Conservation (phyloP, 192 early-diverging fungal genomes). For the Umbelopsis isabellina region DNA sequence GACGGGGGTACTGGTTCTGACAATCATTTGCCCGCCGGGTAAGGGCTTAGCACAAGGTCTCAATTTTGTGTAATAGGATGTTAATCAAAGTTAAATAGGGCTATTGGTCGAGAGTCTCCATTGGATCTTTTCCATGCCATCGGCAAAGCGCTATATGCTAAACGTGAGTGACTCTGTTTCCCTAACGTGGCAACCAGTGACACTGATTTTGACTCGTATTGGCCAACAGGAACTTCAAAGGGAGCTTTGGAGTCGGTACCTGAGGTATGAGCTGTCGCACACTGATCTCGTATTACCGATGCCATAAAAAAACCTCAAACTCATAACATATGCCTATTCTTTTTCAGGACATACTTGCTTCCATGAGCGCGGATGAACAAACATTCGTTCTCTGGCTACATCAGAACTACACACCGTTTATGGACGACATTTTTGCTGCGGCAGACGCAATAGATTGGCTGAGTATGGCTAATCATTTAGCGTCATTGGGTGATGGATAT, state of each 20-base stretch:
- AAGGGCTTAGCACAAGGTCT: neutral
- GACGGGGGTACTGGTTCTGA: neutral
- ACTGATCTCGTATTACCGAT: neutral
- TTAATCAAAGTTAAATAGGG: neutral
- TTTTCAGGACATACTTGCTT: constrained; percentile 12
- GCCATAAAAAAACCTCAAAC: neutral
- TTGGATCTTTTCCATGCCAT: constrained; percentile 26
- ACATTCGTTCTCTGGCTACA: constrained; percentile 5
- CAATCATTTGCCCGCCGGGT: neutral
- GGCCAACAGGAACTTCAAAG: neutral
- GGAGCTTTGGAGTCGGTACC: constrained; percentile 1
- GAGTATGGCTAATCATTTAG: constrained; percentile 12
- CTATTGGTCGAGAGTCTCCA: constrained; percentile 1
- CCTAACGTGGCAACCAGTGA: too few species aligned
- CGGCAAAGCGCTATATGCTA: constrained; percentile 27
- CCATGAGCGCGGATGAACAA: neutral
- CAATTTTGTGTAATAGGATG: too few species aligned
- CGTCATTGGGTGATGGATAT: constrained; percentile 6
- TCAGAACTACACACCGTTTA: constrained; percentile 14
- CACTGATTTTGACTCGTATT: too few species aligned
- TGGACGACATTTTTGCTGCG: neutral
- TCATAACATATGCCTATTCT: neutral
- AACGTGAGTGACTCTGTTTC: neutral
- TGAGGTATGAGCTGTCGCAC: neutral
- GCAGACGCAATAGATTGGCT: neutral